These are phyloP conservation scores for Mrakia gelida DNA, from an alignment of 768 basidiomycete species.

Conservation along the genomic window DNA sequence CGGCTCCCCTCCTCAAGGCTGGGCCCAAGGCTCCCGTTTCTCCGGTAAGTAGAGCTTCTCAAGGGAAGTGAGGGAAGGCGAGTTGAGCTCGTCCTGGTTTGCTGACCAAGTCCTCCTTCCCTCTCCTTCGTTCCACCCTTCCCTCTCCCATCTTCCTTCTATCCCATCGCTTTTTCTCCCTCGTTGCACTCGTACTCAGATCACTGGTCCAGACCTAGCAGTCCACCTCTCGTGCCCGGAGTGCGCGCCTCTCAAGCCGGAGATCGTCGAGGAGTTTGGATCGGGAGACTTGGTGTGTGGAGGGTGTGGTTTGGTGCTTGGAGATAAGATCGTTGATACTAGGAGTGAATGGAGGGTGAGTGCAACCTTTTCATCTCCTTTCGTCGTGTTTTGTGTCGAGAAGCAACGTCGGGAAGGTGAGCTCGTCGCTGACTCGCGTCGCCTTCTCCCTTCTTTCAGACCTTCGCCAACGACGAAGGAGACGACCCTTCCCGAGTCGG, in stretches of 20 bases:
- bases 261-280: constrained; percentile 96
- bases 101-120: background rate
- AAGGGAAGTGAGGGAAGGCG: background rate
- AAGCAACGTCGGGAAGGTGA: background rate
- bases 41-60: constrained; percentile 7
- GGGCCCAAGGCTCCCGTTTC: constrained; percentile 19
- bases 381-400: constrained; percentile 19
- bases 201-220: constrained; percentile 41
- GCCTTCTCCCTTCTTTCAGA: constrained; percentile 51
- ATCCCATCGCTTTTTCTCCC: background rate
- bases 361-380: constrained; percentile 23
- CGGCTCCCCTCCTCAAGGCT: constrained; percentile 8
- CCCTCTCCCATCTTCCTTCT: too few relatives aligned
- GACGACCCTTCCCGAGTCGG: constrained; percentile 99
- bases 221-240: constrained; percentile 75
- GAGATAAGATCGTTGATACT: constrained; percentile 94
- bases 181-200: background rate
- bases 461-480: constrained; percentile 98
- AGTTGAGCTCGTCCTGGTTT: background rate
- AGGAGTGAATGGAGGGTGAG: constrained; percentile 90
- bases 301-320: constrained; percentile 69
- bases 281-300: constrained; percentile 84
- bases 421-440: background rate
- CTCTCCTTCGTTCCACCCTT: background rate
- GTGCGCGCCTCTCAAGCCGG: constrained; percentile 85